Evolutionary conservation across 495 filamentous ascomycete species (phyloP), one percentile per base, ranked within the genome.

Genomic region (Penicillium desertorum): DNA sequence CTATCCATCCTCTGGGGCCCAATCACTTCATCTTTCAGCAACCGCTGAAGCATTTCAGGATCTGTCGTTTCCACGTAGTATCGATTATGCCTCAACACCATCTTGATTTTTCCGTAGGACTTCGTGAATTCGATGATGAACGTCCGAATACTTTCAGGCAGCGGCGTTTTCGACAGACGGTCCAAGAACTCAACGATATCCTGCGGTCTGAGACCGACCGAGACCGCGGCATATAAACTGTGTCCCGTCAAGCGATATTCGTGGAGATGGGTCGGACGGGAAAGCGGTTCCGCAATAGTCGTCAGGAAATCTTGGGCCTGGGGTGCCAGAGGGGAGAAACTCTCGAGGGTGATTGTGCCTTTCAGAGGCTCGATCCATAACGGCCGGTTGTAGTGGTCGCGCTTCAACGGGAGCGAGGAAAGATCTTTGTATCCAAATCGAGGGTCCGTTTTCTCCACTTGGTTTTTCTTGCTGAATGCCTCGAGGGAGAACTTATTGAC

Each of bases 51-150:
- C 74, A 96, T 87, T 16, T 84, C 76, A 19, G 91, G 86, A 66
- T 98, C 92, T 5, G 86, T 82, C 60, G 89, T 96, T 74, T 99
- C 94, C 58, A 98, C 85, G 67, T 88, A 98, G 71, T 94, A 96
- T 55, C 86, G 86, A 60, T 93, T 98, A 65, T 96, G 86, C 69
- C 96, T 96, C 56, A 98, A 73, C 22, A 98, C 94, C 37, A 98
- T 82, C 73, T 96, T 94, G 37, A 96, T 91, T 71, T 98, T 97
- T 39, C 94, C 94, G 69, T 92, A 98, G 22, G 88, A 92, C 55
- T 88, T 85, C 7, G 92, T 96, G 64, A 89, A 91, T 39, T 86
- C 84, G 57, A 85, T 78, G 63, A 99, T 94, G 67, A 91, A 96
- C 14, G 79, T 73, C 54, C 82, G 82, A 47, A 97, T 90, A n/a